phyloP scores from a whole-genome alignment of 345 rosid species.

The Syzygium oleosum region DNA sequence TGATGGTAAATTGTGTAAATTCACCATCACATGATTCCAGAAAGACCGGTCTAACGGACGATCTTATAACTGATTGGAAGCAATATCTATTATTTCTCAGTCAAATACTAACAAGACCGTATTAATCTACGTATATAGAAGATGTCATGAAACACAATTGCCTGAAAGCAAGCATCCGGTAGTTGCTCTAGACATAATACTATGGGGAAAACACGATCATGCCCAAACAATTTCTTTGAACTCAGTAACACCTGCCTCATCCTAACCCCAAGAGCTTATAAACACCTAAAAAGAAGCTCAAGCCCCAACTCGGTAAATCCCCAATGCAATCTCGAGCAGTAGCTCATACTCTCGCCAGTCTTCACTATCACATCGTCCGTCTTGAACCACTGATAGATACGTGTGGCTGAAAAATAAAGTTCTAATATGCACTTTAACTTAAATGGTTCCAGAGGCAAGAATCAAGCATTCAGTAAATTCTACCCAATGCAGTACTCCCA shows the following conservation, averaged over 20 bases:
- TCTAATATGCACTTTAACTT: background rate
- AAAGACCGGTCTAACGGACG: background rate
- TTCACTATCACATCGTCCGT: background rate
- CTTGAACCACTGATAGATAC: background rate
- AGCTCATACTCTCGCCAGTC: background rate
- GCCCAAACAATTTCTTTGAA: background rate
- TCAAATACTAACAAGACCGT: background rate
- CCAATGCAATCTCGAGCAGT: background rate
- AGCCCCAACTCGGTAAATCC: background rate
- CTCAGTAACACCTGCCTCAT: background rate
- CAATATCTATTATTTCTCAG: background rate
- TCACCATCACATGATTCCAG: background rate
- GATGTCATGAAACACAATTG: background rate
- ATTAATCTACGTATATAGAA: background rate
- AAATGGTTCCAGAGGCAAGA: background rate
- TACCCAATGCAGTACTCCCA: background rate
- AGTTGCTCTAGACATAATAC: background rate
- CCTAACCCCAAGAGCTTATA: background rate
- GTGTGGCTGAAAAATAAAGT: background rate
- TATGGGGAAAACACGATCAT: background rate
- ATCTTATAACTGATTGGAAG: background rate
- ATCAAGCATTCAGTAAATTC: background rate
- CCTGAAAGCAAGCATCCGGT: background rate
- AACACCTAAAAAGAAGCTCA: background rate
- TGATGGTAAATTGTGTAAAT: background rate